Evolutionary conservation across 2,329 filamentous ascomycete genomes (phyloP), one percentile per base, ranked within the genome.

Genomic region (Botryosphaeria agaves): DNA sequence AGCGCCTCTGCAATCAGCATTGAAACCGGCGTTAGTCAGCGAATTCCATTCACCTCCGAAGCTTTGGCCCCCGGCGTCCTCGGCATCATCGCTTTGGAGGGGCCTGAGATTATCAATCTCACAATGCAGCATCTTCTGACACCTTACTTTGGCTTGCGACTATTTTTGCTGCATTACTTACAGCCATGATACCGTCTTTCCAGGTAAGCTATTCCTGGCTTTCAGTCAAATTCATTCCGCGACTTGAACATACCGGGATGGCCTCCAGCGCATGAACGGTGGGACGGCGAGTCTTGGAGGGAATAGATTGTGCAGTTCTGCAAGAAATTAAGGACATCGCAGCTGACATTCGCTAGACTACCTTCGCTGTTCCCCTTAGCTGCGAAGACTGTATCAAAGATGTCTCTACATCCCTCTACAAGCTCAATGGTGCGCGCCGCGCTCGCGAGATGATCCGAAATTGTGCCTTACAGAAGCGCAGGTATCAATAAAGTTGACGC

Each of bases 321-420:
- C 7, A 11, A 12, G 9, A 23, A 7, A 11, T 11, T 23, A 9
- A 23, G 9, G 21, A 4, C 7, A 4, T 23, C 14, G 24, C 14
- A 19, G 29, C 32, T 30, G 29, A 28, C 28, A 12, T 18, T 31
- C 28, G 31, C 25, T 44, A 95, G 78, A 92, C 87, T 36, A 77
- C 87, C 40, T 95, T 95, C 55, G 84, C 87, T 39, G 89, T 95
- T 43, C 85, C 84, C 32, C 76, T 95, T 64, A 83, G 76, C 57
- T 95, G 89, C 61, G 77, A 92, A 45, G 64, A 69, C 48, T 95
- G 89, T 61, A 72, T 93, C 53, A 77, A 85, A 54, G 76, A 83
- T 45, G 75, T 98, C 51, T 83, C 83, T 46, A 69, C 70, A 38
- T 75, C 82, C 28, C 61, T 95, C 30, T 69, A 77, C 53, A 73